Evolutionary conservation across 2,329 filamentous ascomycete species (phyloP).

Genomic region (Apiospora kogelbergensis): DNA sequence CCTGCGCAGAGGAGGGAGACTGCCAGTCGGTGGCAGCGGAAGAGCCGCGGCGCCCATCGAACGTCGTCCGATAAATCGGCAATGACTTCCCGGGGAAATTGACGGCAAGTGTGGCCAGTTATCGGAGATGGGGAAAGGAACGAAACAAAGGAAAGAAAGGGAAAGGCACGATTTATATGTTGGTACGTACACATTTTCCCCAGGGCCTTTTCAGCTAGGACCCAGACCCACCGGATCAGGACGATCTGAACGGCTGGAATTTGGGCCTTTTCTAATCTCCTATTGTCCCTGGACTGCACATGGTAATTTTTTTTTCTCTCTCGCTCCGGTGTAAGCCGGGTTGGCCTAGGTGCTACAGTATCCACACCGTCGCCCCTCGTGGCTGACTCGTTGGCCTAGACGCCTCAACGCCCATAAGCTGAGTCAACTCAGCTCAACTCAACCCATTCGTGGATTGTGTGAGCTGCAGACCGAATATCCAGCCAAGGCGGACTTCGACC

Average conservation of each 20-base stretch:
- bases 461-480: neutral
- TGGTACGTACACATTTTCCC: neutral
- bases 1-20: conserved; percentile 37
- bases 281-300: neutral
- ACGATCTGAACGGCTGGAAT: conserved; percentile 6
- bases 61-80: neutral
- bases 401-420: conserved; percentile 7
- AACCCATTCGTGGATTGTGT: neutral
- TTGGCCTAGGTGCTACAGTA: neutral
- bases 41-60: conserved; percentile 1
- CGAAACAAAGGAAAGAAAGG: neutral
- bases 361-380: conserved; percentile 8
- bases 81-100: neutral
- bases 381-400: conserved; percentile 10
- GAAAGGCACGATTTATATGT: neutral
- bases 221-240: neutral
- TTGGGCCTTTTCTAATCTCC: neutral
- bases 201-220: neutral
- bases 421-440: neutral
- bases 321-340: neutral
- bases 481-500: neutral
- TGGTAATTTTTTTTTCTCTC: conserved; percentile 2
- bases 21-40: conserved; percentile 42
- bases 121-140: neutral
- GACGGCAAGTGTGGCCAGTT: neutral